phyloP scores from a whole-genome alignment of 164 flowering plant species.

The Brasenia schreberi region DNA sequence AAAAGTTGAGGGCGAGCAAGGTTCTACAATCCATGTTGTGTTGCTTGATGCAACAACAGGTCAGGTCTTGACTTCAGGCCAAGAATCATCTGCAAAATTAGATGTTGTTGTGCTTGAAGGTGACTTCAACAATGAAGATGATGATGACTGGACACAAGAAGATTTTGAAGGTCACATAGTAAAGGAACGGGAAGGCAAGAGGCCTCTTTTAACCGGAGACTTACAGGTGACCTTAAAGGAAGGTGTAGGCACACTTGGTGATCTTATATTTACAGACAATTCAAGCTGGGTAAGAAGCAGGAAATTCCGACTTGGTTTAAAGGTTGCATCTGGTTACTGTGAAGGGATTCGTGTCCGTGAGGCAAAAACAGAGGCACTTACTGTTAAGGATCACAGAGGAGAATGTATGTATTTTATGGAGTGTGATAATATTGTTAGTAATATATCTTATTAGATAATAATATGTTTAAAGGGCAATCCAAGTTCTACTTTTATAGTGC shows the following conservation, averaged over 20 bases:
- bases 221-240: conserved; percentile 59
- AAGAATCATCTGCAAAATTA: conserved; percentile 64
- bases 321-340: conserved; percentile 48
- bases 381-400: conserved; percentile 96
- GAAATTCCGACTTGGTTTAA: conserved; percentile 63
- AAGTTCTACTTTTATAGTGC: too few relatives aligned
- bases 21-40: conserved; percentile 71
- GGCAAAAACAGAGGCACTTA: conserved; percentile 79
- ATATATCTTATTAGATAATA: too few relatives aligned
- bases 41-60: conserved; percentile 70
- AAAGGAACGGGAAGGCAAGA: conserved; percentile 70
- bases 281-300: conserved; percentile 84
- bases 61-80: conserved; percentile 59
- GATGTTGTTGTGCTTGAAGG: conserved; percentile 89
- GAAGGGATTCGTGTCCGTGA: conserved; percentile 61
- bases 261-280: conserved; percentile 68
- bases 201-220: conserved; percentile 71
- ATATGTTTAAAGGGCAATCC: too few relatives aligned
- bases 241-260: conserved; percentile 74
- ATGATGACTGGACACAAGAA: conserved; percentile 64
- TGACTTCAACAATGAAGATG: conserved; percentile 67
- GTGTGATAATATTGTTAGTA: too few relatives aligned
- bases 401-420: conserved; percentile 45
- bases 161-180: conserved; percentile 71
- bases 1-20: conserved; percentile 96